Base-by-base conservation (phyloP, 768 basidiomycete genomes). In the Gymnopilus junonius region DNA sequence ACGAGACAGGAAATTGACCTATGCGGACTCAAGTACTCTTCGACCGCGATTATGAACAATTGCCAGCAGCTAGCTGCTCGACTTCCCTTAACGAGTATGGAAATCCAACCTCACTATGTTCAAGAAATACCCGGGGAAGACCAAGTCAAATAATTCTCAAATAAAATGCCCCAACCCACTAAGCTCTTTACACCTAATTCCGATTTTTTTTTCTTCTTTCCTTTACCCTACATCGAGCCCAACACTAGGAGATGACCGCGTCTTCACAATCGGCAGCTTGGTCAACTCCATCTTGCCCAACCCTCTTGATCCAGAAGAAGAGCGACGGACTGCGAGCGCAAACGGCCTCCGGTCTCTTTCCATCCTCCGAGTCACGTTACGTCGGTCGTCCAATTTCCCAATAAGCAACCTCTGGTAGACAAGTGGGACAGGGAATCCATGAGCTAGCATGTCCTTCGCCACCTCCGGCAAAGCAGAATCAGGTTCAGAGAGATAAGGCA, bases 401-500 rank as follows among this genome's bases (percentile, higher is more conserved):
- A 73, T 57, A 20, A 71, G 69, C 39, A 65, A 48, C 21, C 62
- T 60, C 25, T 59, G 65, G 45, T 65, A 65, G 3, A 67, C 45
- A 48, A 65, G 37, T 0, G 72, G 72, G 11, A 73, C 55, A 4
- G 69, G 57, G 32, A 65, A 62, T 20, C 70, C 69, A 15, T 25
- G 40, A 20, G 43, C 50, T 21, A 45, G 12, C 67, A 73, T 70
- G 53, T 71, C 69, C 39, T 31, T 62, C 12, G 43, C 66, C 23
- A 73, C 64, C 27, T 65, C 59, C 51, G 63, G 2, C 27, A 71
- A 37, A 27, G 43, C 53, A 11, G 48, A 55, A 48, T 62, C 62
- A 8, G 32, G 35, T 27, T 29, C n/a, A 29, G 53, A 39, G 21
- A 15, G 29, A 25, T 8, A 17, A n/a, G 53, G 64, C 27, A 50